Conservation (phyloP, 257 asterid genomes). For the Solanum dulcamara region DNA sequence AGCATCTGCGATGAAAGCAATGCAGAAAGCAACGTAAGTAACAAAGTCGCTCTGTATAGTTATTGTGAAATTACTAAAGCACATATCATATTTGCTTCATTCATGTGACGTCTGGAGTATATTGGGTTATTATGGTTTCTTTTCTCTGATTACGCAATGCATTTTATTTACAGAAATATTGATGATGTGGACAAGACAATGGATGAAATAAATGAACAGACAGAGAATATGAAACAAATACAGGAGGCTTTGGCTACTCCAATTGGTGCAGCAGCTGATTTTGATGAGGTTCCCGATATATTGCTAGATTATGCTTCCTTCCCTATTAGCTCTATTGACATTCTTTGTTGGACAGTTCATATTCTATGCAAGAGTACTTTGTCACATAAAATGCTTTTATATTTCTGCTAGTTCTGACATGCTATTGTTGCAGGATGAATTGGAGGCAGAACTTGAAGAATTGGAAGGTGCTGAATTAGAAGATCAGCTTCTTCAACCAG, state of each 20-base stretch:
- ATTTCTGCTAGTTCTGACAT: neutral
- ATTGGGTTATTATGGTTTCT: neutral
- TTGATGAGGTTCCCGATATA: constrained; percentile 17
- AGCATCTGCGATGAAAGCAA: constrained; percentile 45
- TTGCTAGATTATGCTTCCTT: neutral
- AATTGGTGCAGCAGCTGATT: constrained; percentile 21
- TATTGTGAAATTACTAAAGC: neutral
- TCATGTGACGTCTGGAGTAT: neutral
- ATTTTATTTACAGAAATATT: constrained; percentile 13
- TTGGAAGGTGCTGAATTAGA: constrained; percentile 24
- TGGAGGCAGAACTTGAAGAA: constrained; percentile 31
- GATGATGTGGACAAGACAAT: constrained; percentile 32
- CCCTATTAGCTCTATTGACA: neutral
- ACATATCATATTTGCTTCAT: neutral
- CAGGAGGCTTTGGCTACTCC: constrained; percentile 29
- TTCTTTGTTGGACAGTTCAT: neutral
- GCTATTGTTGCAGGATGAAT: constrained; percentile 16
- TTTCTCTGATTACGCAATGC: neutral
- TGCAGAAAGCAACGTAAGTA: constrained; percentile 44
- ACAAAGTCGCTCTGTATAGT: neutral
- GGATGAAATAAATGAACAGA: constrained; percentile 28
- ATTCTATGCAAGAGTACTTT: neutral
- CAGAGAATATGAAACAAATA: constrained; percentile 22
- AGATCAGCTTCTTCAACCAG: constrained; percentile 27
- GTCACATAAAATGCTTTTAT: neutral